A percentile compares a stretch with the other conserved stretches of the same genome.
These are phyloP conservation scores for Chlorophyllum brunneum DNA, from an alignment of 768 basidiomycete genomes.

Conservation along the genomic window DNA sequence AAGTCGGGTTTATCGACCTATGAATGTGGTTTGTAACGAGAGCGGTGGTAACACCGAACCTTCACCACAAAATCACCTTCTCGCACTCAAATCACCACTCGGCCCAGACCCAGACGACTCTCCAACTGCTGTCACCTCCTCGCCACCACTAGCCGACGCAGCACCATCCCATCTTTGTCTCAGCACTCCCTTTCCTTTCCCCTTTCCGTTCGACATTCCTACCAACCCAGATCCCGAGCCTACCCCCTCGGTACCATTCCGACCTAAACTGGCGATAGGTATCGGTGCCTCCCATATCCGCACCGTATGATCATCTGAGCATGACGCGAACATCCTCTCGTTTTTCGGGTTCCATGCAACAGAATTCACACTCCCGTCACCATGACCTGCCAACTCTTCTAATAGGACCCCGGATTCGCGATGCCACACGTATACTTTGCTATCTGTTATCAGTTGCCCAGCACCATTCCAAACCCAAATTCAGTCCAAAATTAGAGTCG, in stretches of 20 bases:
- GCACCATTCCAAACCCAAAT: neutral
- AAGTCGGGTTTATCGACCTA: no score
- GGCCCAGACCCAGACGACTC: neutral
- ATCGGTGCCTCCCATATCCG: slow-evolving; percentile 78
- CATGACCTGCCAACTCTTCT: slow-evolving; percentile 87
- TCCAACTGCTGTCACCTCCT: neutral
- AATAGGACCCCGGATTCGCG: slow-evolving; percentile 77
- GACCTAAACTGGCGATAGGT: neutral
- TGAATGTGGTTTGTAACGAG: no score
- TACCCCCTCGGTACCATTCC: neutral
- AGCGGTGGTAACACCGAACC: no score
- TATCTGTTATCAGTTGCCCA: slow-evolving; percentile 48
- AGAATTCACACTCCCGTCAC: slow-evolving; percentile 87
- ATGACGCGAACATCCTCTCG: slow-evolving; percentile 91
- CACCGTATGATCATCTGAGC: slow-evolving; percentile 89
- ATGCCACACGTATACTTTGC: slow-evolving; percentile 95
- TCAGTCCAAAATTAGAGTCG: slow-evolving; percentile 1
- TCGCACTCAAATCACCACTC: neutral
- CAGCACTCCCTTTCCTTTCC: slow-evolving; percentile 1
- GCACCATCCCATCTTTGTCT: neutral
- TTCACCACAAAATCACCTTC: neutral
- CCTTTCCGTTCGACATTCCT: slow-evolving; percentile 11
- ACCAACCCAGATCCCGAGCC: neutral
- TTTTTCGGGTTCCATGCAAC: slow-evolving; percentile 95
- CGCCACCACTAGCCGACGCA: neutral